Evolutionary conservation across 169 alveolate genomes (phyloP).

Genomic region (Pseudocohnilembus persalinus): DNA sequence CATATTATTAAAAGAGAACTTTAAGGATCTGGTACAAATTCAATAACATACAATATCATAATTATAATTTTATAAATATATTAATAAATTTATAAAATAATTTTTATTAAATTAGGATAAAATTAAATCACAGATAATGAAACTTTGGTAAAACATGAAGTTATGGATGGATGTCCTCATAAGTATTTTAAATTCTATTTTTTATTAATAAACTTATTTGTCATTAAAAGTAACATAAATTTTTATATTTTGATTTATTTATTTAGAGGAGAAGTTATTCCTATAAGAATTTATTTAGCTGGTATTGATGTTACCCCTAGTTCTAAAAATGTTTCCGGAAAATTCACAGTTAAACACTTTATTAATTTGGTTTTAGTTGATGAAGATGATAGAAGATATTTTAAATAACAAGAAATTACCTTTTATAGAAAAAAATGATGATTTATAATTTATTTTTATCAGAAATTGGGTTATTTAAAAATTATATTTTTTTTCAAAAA

Average conservation of each 20-base stretch:
- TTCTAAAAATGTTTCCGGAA: constrained; percentile 93
- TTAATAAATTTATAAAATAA: no score
- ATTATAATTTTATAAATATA: not conserved
- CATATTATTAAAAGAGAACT: constrained; percentile 85
- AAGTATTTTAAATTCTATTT: constrained; percentile 71
- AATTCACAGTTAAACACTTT: constrained; percentile 95
- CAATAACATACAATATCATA: not conserved
- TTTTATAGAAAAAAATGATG: constrained; percentile 94
- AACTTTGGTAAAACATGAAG: constrained; percentile 96
- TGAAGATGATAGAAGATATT: constrained; percentile 97
- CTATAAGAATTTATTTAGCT: constrained; percentile 94
- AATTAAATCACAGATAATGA: constrained; percentile 89
- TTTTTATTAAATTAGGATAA: not conserved
- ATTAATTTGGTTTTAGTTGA: constrained; percentile 97
- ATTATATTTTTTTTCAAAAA: no score
- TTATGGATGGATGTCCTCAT: constrained; percentile 99
- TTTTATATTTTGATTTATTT: not conserved
- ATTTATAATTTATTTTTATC: no score
- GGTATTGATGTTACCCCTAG: constrained; percentile 99
- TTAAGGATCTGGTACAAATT: constrained; percentile 65
- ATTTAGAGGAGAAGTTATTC: constrained; percentile 95
- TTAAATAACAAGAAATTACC: constrained; percentile 96
- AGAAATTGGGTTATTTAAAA: no score
- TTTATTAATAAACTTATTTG: not conserved
- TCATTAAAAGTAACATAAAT: not conserved